Conservation (phyloP, 202 grass and related monocot species). For the Setaria italica region DNA sequence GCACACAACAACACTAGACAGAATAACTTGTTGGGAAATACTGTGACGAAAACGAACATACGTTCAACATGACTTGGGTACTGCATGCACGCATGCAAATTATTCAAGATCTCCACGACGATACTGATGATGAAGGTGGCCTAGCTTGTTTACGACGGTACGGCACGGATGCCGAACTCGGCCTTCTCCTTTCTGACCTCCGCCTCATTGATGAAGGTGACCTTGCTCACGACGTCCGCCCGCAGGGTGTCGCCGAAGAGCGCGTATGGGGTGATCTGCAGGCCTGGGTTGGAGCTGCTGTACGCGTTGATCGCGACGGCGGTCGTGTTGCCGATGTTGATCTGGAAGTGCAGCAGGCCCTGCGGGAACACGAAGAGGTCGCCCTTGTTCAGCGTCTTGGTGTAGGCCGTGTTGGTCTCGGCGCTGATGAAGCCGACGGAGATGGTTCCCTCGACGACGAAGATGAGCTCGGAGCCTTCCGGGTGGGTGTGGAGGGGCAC, state of each 20-base stretch:
- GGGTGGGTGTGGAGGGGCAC: constrained; percentile 76
- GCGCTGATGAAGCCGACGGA: constrained; percentile 58
- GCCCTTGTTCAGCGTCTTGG: constrained; percentile 37
- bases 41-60: too few relatives aligned
- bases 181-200: constrained; percentile 59
- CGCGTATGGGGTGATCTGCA: constrained; percentile 52
- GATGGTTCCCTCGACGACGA: constrained; percentile 32
- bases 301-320: constrained; percentile 51
- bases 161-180: constrained; percentile 22
- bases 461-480: constrained; percentile 56
- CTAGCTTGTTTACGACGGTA: background rate
- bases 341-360: constrained; percentile 67
- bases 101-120: too few relatives aligned
- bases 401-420: constrained; percentile 42
- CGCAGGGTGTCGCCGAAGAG: constrained; percentile 60
- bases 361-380: constrained; percentile 66
- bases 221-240: constrained; percentile 34
- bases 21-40: too few relatives aligned
- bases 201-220: constrained; percentile 41
- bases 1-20: too few relatives aligned
- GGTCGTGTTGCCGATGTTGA: constrained; percentile 45
- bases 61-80: too few relatives aligned
- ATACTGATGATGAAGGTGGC: background rate
- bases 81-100: too few relatives aligned
- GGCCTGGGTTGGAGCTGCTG: constrained; percentile 57